Conservation (phyloP, 441 rosid species). For the Croton laevigatus region DNA sequence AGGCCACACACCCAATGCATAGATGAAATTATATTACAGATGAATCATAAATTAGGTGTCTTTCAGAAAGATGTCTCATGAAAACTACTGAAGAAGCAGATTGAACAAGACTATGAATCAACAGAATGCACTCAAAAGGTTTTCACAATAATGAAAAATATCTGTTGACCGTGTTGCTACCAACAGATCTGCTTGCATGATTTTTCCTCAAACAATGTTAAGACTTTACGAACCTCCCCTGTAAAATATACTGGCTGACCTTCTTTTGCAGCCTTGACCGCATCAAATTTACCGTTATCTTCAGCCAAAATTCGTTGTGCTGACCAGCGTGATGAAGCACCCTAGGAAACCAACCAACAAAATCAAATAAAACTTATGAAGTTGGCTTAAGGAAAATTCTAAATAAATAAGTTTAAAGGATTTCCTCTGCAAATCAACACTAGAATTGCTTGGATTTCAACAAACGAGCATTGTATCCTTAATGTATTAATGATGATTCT, state of each 20-base stretch:
- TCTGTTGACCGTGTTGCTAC: not conserved
- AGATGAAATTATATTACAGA: not conserved
- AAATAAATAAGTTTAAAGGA: not conserved
- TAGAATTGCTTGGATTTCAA: conserved; percentile 5
- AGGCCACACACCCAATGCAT: not conserved
- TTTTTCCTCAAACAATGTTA: conserved; percentile 10
- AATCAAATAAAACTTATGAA: conserved; percentile 5
- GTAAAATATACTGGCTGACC: conserved; percentile 71
- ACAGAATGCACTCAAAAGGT: not conserved
- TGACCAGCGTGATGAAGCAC: conserved; percentile 82
- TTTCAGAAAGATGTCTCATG: not conserved
- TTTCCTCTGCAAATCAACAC: not conserved
- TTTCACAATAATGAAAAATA: not conserved
- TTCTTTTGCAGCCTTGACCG: conserved; percentile 60
- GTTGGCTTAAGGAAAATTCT: conserved; percentile 1
- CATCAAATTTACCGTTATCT: conserved; percentile 53
- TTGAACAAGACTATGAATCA: not conserved
- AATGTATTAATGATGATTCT: too few relatives aligned
- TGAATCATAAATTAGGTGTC: not conserved
- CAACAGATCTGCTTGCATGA: not conserved
- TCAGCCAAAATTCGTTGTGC: conserved; percentile 59
- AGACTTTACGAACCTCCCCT: conserved; percentile 63
- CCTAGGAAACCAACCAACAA: conserved; percentile 33
- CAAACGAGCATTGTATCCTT: not conserved
- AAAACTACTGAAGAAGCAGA: not conserved